Conservation (phyloP, 495 filamentous ascomycete species). For the Podospora sp. region DNA sequence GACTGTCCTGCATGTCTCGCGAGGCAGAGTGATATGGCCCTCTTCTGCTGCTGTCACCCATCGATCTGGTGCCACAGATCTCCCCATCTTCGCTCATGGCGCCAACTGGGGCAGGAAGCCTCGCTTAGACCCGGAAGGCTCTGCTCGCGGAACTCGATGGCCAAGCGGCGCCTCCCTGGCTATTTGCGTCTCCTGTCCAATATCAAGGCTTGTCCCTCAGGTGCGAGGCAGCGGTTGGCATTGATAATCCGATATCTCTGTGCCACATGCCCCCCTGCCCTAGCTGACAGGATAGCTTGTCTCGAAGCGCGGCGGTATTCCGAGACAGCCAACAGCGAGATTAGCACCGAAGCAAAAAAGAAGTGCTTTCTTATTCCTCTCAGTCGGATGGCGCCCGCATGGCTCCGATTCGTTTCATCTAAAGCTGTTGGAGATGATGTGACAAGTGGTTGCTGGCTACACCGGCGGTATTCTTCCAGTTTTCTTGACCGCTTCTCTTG, state of each 20-base stretch:
- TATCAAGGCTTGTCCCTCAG: neutral
- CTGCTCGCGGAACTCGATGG: neutral
- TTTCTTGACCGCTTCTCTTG: conserved; percentile 17
- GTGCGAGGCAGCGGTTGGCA: neutral
- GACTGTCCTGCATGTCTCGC: conserved; percentile 12
- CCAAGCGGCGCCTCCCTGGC: neutral
- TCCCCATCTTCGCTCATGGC: conserved; percentile 10
- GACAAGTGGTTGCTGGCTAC: neutral
- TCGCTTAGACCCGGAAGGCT: neutral
- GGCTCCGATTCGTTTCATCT: conserved; percentile 11
- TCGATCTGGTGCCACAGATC: conserved; percentile 17
- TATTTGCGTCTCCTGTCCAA: neutral
- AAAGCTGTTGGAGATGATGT: neutral
- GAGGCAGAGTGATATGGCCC: neutral
- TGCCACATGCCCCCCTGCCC: neutral
- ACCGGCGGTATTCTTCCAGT: neutral
- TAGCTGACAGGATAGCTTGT: neutral
- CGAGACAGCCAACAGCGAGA: neutral
- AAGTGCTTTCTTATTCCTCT: neutral
- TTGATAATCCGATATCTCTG: neutral
- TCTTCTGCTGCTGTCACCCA: conserved; percentile 14
- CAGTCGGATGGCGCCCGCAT: conserved; percentile 12
- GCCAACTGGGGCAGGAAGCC: neutral
- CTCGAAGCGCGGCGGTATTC: neutral
- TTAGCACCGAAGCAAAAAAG: neutral